These are phyloP conservation scores for Tulasnella sp. DNA, from an alignment of 768 basidiomycete species.

Conservation along the genomic window DNA sequence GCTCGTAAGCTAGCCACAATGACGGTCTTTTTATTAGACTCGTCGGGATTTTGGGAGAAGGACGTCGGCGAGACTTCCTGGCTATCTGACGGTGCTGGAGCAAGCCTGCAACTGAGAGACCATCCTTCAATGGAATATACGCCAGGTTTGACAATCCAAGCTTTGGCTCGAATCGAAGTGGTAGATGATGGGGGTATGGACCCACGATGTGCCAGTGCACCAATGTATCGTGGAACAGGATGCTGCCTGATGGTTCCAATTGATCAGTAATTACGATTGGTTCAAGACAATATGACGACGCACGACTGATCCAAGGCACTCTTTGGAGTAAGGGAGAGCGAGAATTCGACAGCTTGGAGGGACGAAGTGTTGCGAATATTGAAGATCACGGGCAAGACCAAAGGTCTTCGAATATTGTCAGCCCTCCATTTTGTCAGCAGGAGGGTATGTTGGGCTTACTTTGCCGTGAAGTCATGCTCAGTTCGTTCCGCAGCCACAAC, in stretches of 20 bases:
- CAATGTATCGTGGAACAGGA: conserved; percentile 51
- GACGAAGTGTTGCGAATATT: conserved; percentile 64
- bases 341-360: conserved; percentile 50
- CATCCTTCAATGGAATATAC: conserved; percentile 59
- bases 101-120: conserved; percentile 44
- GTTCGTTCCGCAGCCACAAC: conserved; percentile 36
- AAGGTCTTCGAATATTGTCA: conserved; percentile 40
- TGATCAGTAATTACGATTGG: background rate
- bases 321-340: conserved; percentile 39
- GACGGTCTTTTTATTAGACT: background rate
- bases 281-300: conserved; percentile 25
- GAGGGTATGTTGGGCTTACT: conserved; percentile 43
- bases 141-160: conserved; percentile 60
- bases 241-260: conserved; percentile 29
- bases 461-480: conserved; percentile 57
- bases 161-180: conserved; percentile 39
- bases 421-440: background rate
- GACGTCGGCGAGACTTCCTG: background rate
- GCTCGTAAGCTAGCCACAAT: background rate
- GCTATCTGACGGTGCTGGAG: background rate
- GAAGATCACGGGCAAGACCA: conserved; percentile 47
- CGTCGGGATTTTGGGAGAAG: background rate
- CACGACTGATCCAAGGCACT: conserved; percentile 20
- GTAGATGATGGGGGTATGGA: conserved; percentile 45
- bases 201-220: conserved; percentile 60